Evolutionary conservation across 805 yeast species (phyloP).

Genomic region (Saccharomycopsis vini): DNA sequence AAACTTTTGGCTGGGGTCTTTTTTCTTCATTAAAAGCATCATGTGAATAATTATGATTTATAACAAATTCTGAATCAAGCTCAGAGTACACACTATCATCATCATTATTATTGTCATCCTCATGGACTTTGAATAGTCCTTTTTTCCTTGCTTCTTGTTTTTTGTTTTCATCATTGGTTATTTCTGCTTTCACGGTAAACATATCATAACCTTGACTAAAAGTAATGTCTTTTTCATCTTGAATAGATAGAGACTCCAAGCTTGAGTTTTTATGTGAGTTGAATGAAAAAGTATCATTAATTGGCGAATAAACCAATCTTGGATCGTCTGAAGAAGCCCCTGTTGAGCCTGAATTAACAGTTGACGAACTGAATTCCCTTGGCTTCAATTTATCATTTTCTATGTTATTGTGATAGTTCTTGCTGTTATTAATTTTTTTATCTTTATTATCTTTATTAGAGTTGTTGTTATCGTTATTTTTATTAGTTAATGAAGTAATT

Average conservation of each 20-base stretch:
- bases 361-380: too few species aligned
- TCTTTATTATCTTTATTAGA: too few species aligned
- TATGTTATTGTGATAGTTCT: too few species aligned
- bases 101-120: too few species aligned
- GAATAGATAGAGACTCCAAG: constrained; percentile 12
- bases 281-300: constrained; percentile 14
- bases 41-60: constrained; percentile 15
- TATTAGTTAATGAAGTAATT: too few species aligned
- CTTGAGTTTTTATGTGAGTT: constrained; percentile 8
- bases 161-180: neutral
- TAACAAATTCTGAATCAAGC: constrained; percentile 10
- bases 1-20: too few species aligned
- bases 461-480: too few species aligned
- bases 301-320: constrained; percentile 11
- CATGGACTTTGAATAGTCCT: too few species aligned
- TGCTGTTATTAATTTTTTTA: too few species aligned
- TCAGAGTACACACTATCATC: constrained; percentile 9
- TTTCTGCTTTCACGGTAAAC: constrained; percentile 3
- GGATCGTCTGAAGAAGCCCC: neutral
- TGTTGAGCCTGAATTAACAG: neutral
- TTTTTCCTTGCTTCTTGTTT: too few species aligned
- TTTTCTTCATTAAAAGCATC: constrained; percentile 3
- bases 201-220: neutral
- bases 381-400: too few species aligned
- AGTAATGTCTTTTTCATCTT: constrained; percentile 8